Conservation (phyloP, 495 filamentous ascomycete species). For the Penicillium riverlandense region DNA sequence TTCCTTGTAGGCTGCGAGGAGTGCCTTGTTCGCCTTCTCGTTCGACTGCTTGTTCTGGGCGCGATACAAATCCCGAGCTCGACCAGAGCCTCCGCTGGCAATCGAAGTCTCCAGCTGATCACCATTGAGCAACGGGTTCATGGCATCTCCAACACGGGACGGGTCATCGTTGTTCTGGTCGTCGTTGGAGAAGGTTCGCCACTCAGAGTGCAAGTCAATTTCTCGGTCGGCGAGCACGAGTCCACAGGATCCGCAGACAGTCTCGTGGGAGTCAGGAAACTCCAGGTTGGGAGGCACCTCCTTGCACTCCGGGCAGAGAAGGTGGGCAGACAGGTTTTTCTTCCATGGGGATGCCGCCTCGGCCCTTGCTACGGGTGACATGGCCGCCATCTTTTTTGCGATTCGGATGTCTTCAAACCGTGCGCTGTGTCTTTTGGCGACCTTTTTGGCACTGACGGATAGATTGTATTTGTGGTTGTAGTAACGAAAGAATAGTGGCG, state of each 20-base stretch:
- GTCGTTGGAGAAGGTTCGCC: slow-evolving; percentile 97
- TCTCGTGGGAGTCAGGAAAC: slow-evolving; percentile 85
- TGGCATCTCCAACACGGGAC: slow-evolving; percentile 90
- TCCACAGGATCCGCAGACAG: slow-evolving; percentile 86
- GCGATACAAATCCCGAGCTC: slow-evolving; percentile 70
- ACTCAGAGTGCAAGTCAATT: slow-evolving; percentile 93
- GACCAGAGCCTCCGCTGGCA: slow-evolving; percentile 67
- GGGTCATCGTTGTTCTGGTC: slow-evolving; percentile 95
- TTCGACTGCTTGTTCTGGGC: slow-evolving; percentile 78
- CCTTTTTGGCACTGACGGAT: slow-evolving; percentile 30
- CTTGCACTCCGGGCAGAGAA: slow-evolving; percentile 85
- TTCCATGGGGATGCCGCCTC: slow-evolving; percentile 43
- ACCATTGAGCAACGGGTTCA: slow-evolving; percentile 81
- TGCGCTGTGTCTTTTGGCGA: slow-evolving; percentile 28
- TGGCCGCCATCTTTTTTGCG: slow-evolving; percentile 33
- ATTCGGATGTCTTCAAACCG: slow-evolving; percentile 13
- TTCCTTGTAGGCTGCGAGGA: slow-evolving; percentile 79
- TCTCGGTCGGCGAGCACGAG: slow-evolving; percentile 86
- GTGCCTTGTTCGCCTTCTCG: slow-evolving; percentile 77
- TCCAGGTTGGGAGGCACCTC: slow-evolving; percentile 91
- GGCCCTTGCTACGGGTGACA: slow-evolving; percentile 12
- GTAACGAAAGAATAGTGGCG: slow-evolving; percentile 52
- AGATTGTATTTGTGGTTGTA: slow-evolving; percentile 42
- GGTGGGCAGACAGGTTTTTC: slow-evolving; percentile 73
- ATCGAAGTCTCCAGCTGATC: slow-evolving; percentile 90